These are phyloP conservation scores for Scutellaria minor DNA, from an alignment of 257 asterid species.

Conservation along the genomic window DNA sequence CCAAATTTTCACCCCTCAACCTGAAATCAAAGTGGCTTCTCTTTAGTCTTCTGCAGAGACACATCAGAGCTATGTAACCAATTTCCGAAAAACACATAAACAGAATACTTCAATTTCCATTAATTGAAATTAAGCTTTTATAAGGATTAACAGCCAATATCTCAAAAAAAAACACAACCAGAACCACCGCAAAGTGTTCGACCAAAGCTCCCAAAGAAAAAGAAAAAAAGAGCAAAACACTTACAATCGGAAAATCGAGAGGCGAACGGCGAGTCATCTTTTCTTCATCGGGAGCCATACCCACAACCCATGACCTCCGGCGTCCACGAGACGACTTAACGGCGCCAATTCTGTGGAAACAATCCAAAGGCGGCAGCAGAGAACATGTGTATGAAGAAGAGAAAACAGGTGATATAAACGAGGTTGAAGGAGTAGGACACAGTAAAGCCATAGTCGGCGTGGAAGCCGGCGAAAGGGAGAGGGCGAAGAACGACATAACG, in stretches of 20 bases:
- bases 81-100: background rate
- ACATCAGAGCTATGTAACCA: background rate
- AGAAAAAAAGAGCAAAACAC: background rate
- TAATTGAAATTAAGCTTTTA: background rate
- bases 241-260: constrained; percentile 79
- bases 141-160: background rate
- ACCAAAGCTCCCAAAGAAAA: constrained; percentile 20
- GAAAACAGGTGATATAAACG: constrained; percentile 27
- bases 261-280: constrained; percentile 90
- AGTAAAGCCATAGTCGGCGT: constrained; percentile 38
- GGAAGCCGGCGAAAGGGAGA: constrained; percentile 39
- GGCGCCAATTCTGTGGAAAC: constrained; percentile 1
- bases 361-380: constrained; percentile 27
- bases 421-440: constrained; percentile 35
- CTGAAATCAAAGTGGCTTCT: background rate
- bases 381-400: constrained; percentile 13
- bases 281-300: constrained; percentile 93
- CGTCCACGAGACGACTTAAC: constrained; percentile 24
- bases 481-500: constrained; percentile 50
- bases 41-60: background rate
- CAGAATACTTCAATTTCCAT: background rate
- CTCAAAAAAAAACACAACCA: background rate
- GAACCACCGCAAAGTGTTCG: constrained; percentile 18
- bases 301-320: constrained; percentile 56
- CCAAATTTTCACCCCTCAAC: background rate